A percentile compares a stretch with the other conserved stretches of the same genome.
Evolutionary conservation across 345 rosid genomes (phyloP).

Genomic region (Euphorbia lathyris): DNA sequence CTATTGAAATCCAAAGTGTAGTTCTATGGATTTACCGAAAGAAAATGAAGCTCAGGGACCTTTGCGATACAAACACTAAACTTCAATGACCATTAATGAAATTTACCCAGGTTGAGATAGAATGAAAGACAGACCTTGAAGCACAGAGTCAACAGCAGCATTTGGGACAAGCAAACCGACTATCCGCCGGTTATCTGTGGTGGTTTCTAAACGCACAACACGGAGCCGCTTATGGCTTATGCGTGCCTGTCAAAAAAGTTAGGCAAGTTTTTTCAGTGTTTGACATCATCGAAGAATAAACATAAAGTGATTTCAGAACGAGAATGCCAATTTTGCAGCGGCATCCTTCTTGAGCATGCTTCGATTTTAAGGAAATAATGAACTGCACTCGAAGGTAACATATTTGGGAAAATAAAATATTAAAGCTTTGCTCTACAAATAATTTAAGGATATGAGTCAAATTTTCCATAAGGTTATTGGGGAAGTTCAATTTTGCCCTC

Average conservation of each 20-base stretch:
- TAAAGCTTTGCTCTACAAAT: too few species aligned
- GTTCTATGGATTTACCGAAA: too few species aligned
- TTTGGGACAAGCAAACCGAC: conserved; percentile 92
- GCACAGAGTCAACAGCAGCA: conserved; percentile 85
- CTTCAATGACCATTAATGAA: too few species aligned
- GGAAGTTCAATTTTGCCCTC: too few species aligned
- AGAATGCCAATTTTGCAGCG: neutral
- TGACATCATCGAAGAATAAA: neutral
- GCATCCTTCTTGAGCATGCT: neutral
- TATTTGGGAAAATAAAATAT: neutral
- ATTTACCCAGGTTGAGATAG: neutral
- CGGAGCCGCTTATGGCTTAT: conserved; percentile 84
- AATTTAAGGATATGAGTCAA: too few species aligned
- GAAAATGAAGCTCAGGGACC: too few species aligned
- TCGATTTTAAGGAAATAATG: neutral
- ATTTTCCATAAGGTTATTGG: too few species aligned
- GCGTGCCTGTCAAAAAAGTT: conserved; percentile 55
- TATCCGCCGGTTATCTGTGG: conserved; percentile 65
- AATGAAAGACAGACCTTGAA: conserved; percentile 61
- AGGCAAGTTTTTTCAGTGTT: conserved; percentile 4
- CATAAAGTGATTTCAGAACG: neutral
- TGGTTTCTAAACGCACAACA: conserved; percentile 85
- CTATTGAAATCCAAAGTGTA: too few species aligned
- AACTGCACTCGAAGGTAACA: neutral
- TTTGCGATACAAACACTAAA: too few species aligned